A percentile compares a stretch with the other conserved stretches of the same genome.
Evolutionary conservation across 2,329 filamentous ascomycete species (phyloP).

Genomic region (Fusarium chaquense): DNA sequence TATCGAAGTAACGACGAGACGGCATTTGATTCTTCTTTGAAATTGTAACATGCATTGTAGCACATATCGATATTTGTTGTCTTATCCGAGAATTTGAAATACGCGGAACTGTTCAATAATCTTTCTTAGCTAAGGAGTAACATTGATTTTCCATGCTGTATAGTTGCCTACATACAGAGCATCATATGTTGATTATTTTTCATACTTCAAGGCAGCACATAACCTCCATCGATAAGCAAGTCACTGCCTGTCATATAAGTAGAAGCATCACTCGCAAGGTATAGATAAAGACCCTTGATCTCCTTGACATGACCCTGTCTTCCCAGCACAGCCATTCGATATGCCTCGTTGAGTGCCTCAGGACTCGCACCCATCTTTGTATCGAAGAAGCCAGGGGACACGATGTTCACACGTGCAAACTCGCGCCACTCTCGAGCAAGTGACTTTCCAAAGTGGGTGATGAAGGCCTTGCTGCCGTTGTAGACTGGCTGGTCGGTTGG

Average conservation of each 20-base stretch:
- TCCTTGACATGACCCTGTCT: constrained; percentile 73
- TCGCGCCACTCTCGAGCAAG: constrained; percentile 67
- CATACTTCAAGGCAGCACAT: constrained; percentile 20
- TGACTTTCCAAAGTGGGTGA: constrained; percentile 66
- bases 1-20: background rate
- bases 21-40: background rate
- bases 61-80: background rate
- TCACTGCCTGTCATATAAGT: constrained; percentile 40
- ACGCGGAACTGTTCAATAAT: background rate
- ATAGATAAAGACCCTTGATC: constrained; percentile 70
- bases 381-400: constrained; percentile 62
- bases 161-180: too few relatives aligned
- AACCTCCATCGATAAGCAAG: constrained; percentile 35
- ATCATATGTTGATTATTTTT: background rate
- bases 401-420: constrained; percentile 67
- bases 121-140: background rate
- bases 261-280: constrained; percentile 63
- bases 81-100: too few relatives aligned
- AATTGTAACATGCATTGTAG: background rate
- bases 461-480: constrained; percentile 66
- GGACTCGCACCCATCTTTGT: constrained; percentile 63
- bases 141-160: background rate
- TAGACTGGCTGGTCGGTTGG: constrained; percentile 66
- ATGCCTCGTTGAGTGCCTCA: constrained; percentile 58
- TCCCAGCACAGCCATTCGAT: constrained; percentile 63